Evolutionary conservation across 202 grass and related monocot genomes (phyloP).

Genomic region (Brachypodium distachyon): DNA sequence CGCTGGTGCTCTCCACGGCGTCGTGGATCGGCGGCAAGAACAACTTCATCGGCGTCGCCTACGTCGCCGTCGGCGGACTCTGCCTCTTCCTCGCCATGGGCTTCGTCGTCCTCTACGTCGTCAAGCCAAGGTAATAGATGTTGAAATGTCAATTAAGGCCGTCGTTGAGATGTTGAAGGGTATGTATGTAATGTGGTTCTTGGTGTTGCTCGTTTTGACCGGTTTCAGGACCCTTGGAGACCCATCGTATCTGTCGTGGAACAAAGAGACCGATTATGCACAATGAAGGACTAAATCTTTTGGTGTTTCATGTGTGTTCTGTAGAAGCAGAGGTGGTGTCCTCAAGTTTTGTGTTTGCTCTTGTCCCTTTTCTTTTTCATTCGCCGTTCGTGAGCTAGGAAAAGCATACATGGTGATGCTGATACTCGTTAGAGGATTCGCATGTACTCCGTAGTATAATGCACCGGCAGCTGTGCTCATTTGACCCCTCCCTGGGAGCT

Average conservation of each 20-base stretch:
- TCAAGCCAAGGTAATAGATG: constrained; percentile 59
- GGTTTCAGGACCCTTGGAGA: constrained; percentile 71
- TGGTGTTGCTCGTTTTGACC: background rate
- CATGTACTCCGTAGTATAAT: too few relatives aligned
- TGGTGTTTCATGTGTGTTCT: background rate
- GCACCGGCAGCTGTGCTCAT: too few relatives aligned
- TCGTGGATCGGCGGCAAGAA: constrained; percentile 91
- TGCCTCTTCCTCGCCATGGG: constrained; percentile 58
- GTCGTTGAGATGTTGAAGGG: background rate
- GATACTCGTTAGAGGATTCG: background rate
- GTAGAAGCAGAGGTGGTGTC: background rate
- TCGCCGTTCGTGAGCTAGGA: background rate
- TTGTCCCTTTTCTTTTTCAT: background rate
- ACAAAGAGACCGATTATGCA: constrained; percentile 37
- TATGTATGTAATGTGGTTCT: background rate
- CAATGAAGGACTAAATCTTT: constrained; percentile 24
- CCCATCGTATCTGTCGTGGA: constrained; percentile 84
- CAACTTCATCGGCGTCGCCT: constrained; percentile 73
- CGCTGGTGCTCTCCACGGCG: constrained; percentile 77
- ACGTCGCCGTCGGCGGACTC: constrained; percentile 56
- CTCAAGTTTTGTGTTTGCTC: background rate
- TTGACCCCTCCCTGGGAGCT: background rate
- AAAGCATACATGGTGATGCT: background rate
- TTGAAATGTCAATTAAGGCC: too few relatives aligned
- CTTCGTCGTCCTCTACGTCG: constrained; percentile 57